These are phyloP conservation scores for Medicago ruthenica DNA, from an alignment of 306 rosid species.

Conservation along the genomic window DNA sequence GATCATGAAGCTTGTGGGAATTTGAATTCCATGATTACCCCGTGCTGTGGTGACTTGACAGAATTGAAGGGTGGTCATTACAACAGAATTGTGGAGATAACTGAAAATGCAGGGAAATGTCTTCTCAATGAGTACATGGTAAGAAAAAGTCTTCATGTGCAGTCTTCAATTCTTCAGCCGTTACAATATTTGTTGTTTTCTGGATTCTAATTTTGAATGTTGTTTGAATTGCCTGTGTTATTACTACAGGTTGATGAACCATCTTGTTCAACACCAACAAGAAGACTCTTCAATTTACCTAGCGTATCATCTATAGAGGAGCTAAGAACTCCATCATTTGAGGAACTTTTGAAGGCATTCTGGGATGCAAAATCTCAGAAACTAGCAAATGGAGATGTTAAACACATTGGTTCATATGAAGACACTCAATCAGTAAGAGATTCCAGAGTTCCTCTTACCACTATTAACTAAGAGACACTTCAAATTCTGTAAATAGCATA, in stretches of 20 bases:
- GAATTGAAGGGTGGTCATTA: constrained; percentile 93
- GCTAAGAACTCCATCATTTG: constrained; percentile 89
- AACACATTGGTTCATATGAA: constrained; percentile 73
- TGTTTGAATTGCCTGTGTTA: constrained; percentile 22
- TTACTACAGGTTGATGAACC: constrained; percentile 85
- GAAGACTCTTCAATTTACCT: constrained; percentile 86
- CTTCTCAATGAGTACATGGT: constrained; percentile 89
- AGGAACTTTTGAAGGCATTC: constrained; percentile 80
- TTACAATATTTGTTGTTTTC: neutral
- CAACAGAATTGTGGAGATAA: constrained; percentile 89
- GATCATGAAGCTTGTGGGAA: constrained; percentile 94
- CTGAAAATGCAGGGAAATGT: constrained; percentile 87
- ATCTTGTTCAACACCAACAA: constrained; percentile 97
- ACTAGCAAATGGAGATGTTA: constrained; percentile 88
- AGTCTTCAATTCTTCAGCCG: neutral
- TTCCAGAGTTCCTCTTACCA: constrained; percentile 96
- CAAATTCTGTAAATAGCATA: constrained; percentile 70
- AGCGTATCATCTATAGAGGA: constrained; percentile 87
- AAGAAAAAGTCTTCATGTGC: constrained; percentile 47
- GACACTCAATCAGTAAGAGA: constrained; percentile 86
- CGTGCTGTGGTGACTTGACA: constrained; percentile 89
- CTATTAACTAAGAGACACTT: constrained; percentile 70
- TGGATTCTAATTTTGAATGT: constrained; percentile 23
- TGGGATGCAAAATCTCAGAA: constrained; percentile 83
- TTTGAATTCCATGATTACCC: constrained; percentile 77